Conservation (phyloP, 345 rosid species). For the Leavenworthia alabamica region DNA sequence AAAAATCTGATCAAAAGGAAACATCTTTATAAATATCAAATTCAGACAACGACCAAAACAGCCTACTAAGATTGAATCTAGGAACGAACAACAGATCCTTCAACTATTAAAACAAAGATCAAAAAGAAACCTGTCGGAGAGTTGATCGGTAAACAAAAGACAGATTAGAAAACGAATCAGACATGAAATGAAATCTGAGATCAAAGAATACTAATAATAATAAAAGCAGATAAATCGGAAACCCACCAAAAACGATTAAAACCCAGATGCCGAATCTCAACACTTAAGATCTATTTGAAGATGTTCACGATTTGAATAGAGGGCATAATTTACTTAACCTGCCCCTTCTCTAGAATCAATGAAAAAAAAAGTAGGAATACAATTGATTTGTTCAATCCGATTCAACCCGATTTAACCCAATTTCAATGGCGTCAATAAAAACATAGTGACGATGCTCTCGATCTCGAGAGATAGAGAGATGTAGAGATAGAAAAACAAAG, state of each 20-base stretch:
- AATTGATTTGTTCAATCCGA: conserved; percentile 17
- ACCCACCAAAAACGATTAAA: conserved; percentile 61
- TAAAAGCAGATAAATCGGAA: conserved; percentile 34
- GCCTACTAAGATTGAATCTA: conserved; percentile 37
- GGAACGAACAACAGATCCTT: conserved; percentile 51
- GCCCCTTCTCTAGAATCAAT: conserved; percentile 30
- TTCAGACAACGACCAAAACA: conserved; percentile 11
- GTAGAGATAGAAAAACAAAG: conserved; percentile 20
- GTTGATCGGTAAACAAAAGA: background rate
- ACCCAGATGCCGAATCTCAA: conserved; percentile 69
- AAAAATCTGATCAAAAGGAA: conserved; percentile 22
- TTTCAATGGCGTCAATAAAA: conserved; percentile 36
- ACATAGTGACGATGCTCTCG: too few species aligned
- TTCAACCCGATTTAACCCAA: conserved; percentile 30
- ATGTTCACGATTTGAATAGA: conserved; percentile 46
- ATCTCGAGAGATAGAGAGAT: too few species aligned
- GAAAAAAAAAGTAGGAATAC: background rate
- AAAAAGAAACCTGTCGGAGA: conserved; percentile 33
- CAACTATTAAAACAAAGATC: conserved; percentile 32
- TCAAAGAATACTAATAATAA: conserved; percentile 28
- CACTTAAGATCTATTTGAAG: conserved; percentile 77
- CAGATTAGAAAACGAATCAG: background rate
- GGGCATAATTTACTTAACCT: conserved; percentile 62
- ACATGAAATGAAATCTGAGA: conserved; percentile 28
- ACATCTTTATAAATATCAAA: background rate